Conservation (phyloP, 106 monocot species). For the Acanthochlamys bracteata region DNA sequence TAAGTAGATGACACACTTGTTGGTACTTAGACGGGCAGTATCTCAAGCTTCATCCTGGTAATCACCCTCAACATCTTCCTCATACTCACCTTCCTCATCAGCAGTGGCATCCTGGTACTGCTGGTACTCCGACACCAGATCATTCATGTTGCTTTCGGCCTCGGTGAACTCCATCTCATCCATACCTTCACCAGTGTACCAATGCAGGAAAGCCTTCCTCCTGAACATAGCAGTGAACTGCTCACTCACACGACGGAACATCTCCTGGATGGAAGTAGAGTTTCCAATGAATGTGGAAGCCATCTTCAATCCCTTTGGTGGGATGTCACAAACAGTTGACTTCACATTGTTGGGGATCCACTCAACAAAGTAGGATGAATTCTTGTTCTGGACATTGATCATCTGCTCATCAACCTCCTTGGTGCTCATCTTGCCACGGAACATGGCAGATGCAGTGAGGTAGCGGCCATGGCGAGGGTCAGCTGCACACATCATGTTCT, state of each 20-base stretch:
- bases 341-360: conserved; percentile 9
- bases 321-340: conserved; percentile 4
- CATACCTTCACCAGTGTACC: conserved; percentile 43
- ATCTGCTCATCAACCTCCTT: conserved; percentile 2
- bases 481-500: conserved; percentile 6
- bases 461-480: conserved; percentile 1
- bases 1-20: neutral
- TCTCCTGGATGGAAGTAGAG: conserved; percentile 2
- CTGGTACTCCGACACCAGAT: conserved; percentile 9
- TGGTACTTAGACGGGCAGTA: neutral
- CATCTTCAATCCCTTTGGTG: conserved; percentile 6
- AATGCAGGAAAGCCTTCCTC: conserved; percentile 44
- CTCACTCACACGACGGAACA: conserved; percentile 16
- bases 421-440: conserved; percentile 9
- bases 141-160: conserved; percentile 6
- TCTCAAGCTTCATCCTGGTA: neutral
- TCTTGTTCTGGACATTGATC: conserved; percentile 6
- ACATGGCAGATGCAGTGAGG: conserved; percentile 7
- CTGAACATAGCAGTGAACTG: conserved; percentile 40
- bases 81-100: conserved; percentile 3
- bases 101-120: conserved; percentile 8
- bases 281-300: conserved; percentile 3
- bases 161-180: conserved; percentile 41
- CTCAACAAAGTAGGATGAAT: neutral
- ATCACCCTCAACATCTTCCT: conserved; percentile 1